Percentiles rank a stretch among this genome's conserved stretches.
Evolutionary conservation across 2,329 filamentous ascomycete genomes (phyloP).

Genomic region (Neofusicoccum sp.): DNA sequence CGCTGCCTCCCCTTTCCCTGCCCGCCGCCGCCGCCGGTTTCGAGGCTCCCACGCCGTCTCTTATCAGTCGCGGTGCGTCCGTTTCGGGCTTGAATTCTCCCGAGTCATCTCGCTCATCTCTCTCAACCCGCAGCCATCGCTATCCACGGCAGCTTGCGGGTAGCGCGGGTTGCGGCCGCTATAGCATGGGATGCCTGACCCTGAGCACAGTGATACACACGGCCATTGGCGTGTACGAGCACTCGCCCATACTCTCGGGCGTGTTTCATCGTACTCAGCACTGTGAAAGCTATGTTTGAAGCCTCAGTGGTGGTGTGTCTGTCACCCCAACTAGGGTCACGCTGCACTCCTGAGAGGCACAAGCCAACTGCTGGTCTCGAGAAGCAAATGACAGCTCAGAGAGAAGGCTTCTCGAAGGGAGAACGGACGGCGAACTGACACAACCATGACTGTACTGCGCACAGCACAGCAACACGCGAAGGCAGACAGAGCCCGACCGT

Average conservation of each 20-base stretch:
- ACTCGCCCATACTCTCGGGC: not conserved
- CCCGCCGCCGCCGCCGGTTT: not conserved
- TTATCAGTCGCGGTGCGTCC: not conserved
- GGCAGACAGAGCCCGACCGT: not conserved
- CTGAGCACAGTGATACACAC: not conserved
- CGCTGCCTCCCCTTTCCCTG: slow-evolving; percentile 2
- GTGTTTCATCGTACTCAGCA: not conserved
- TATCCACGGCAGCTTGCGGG: not conserved
- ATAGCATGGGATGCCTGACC: not conserved
- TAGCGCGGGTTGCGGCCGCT: not conserved
- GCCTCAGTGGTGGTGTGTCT: not conserved
- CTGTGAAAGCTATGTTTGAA: not conserved
- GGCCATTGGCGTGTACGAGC: not conserved
- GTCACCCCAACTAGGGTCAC: not conserved
- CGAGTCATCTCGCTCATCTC: not conserved
- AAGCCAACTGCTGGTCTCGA: slow-evolving; percentile 9
- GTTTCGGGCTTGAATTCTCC: not conserved
- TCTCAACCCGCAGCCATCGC: not conserved
- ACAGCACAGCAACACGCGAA: not conserved
- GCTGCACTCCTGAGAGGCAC: slow-evolving; percentile 15
- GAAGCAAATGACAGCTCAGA: not conserved
- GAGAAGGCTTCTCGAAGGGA: slow-evolving; percentile 4
- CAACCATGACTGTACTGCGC: not conserved
- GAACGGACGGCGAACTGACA: not conserved
- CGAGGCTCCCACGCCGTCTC: not conserved